These are phyloP conservation scores for Verticillium nonalfalfae DNA, from an alignment of 2,329 filamentous ascomycete genomes.

Conservation along the genomic window DNA sequence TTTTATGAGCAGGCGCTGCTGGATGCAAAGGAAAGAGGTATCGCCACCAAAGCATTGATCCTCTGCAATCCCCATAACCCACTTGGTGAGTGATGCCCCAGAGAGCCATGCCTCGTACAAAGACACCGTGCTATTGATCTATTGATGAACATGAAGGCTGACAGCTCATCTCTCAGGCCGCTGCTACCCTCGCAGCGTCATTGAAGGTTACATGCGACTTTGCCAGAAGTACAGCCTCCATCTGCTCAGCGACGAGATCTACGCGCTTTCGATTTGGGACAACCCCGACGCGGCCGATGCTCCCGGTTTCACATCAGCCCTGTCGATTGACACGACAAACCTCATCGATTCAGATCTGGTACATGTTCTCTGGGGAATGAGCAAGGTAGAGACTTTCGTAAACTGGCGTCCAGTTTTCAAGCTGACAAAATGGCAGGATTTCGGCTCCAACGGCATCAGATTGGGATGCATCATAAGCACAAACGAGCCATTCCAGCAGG, in stretches of 20 bases:
- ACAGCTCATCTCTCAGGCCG: slow-evolving; percentile 20
- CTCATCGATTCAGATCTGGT: slow-evolving; percentile 42
- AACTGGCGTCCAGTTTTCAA: background rate
- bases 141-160: too few species aligned
- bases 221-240: slow-evolving; percentile 43
- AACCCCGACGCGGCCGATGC: slow-evolving; percentile 24
- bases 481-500: slow-evolving; percentile 24
- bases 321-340: slow-evolving; percentile 33
- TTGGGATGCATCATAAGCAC: slow-evolving; percentile 44
- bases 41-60: slow-evolving; percentile 38
- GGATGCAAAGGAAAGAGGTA: slow-evolving; percentile 27
- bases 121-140: too few species aligned
- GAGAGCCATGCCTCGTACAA: background rate
- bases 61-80: slow-evolving; percentile 47
- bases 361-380: slow-evolving; percentile 42
- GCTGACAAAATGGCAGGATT: slow-evolving; percentile 28
- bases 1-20: slow-evolving; percentile 38
- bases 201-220: slow-evolving; percentile 36
- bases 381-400: slow-evolving; percentile 18
- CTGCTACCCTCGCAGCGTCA: slow-evolving; percentile 32
- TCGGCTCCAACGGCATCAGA: slow-evolving; percentile 49
- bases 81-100: slow-evolving; percentile 19
- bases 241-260: slow-evolving; percentile 42
- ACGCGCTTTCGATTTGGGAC: slow-evolving; percentile 45
- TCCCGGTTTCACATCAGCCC: slow-evolving; percentile 34